Percentiles rank a stretch among this genome's conserved stretches.
phyloP scores from a whole-genome alignment of 1,284 basidiomycete genomes.

The Lentinus polychrous region DNA sequence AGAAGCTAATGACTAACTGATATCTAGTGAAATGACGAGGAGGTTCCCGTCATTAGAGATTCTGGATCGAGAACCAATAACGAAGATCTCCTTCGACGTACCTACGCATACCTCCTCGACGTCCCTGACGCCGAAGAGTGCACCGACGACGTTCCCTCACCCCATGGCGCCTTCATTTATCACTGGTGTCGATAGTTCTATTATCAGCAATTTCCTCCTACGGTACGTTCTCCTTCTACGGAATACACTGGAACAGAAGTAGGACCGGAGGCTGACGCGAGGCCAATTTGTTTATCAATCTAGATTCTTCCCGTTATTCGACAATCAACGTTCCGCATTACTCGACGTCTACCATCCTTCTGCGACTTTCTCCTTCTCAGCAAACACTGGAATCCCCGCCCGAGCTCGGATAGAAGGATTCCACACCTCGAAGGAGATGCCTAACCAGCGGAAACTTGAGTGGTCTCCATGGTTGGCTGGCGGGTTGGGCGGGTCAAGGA shows the following conservation, averaged over 20 bases:
- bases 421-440: conserved; percentile 55
- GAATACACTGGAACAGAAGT: background rate
- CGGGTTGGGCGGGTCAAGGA: conserved; percentile 60
- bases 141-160: conserved; percentile 62
- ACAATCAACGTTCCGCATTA: conserved; percentile 66
- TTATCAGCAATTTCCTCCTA: conserved; percentile 73
- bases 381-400: conserved; percentile 74
- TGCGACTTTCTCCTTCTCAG: conserved; percentile 85
- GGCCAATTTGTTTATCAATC: conserved; percentile 1
- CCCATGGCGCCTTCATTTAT: conserved; percentile 72
- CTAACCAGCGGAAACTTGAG: conserved; percentile 74
- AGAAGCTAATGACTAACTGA: background rate
- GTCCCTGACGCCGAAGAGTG: conserved; percentile 13
- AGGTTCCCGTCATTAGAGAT: conserved; percentile 67
- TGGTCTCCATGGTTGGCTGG: conserved; percentile 66
- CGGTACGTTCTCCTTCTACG: conserved; percentile 40
- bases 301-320: conserved; percentile 84
- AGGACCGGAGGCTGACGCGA: conserved; percentile 3
- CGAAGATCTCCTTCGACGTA: conserved; percentile 66
- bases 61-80: conserved; percentile 70
- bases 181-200: conserved; percentile 60
- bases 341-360: conserved; percentile 73
- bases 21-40: conserved; percentile 59
- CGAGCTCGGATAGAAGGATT: conserved; percentile 64
- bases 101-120: conserved; percentile 26